Percentiles rank a stretch among this genome's conserved stretches.
phyloP scores from a whole-genome alignment of 805 yeast genomes.

The Dipodascopsis tothii region DNA sequence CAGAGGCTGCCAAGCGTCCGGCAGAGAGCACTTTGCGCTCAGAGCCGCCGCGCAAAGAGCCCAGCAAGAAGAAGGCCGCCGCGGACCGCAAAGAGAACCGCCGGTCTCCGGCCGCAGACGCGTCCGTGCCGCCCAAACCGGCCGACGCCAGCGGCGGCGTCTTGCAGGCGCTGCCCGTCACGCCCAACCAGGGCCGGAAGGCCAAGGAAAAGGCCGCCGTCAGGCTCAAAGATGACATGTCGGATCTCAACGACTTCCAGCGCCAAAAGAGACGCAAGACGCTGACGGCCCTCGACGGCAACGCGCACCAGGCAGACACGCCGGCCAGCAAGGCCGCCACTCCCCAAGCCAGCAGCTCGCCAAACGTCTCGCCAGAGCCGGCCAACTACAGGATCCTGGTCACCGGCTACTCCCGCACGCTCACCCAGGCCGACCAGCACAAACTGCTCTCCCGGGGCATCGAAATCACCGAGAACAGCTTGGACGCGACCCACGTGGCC shows the following conservation, averaged over 20 bases:
- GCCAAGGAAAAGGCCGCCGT: conserved; percentile 63
- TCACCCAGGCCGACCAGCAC: conserved; percentile 8
- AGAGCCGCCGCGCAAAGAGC: no score
- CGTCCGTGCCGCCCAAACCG: not conserved
- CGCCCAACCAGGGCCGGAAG: conserved; percentile 29
- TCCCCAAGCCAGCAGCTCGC: no score
- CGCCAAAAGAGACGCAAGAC: conserved; percentile 42
- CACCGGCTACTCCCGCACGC: conserved; percentile 21
- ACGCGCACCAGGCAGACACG: no score
- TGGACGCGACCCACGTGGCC: conserved; percentile 42
- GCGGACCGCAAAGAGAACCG: no score
- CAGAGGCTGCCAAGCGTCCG: no score
- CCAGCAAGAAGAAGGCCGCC: no score
- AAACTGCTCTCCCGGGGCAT: conserved; percentile 50
- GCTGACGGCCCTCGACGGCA: not conserved
- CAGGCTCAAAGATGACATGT: conserved; percentile 61
- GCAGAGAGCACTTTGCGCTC: no score
- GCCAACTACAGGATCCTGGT: conserved; percentile 12
- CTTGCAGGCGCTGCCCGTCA: conserved; percentile 2
- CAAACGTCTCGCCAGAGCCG: no score
- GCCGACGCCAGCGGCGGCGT: conserved; percentile 1
- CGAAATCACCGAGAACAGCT: conserved; percentile 35
- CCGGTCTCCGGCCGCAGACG: no score
- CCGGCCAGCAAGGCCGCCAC: no score
- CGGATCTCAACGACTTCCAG: conserved; percentile 57